Percentiles rank a stretch among this genome's conserved stretches.
Evolutionary conservation across 2,329 filamentous ascomycete genomes (phyloP).

Genomic region (Hirsutella thompsonii): DNA sequence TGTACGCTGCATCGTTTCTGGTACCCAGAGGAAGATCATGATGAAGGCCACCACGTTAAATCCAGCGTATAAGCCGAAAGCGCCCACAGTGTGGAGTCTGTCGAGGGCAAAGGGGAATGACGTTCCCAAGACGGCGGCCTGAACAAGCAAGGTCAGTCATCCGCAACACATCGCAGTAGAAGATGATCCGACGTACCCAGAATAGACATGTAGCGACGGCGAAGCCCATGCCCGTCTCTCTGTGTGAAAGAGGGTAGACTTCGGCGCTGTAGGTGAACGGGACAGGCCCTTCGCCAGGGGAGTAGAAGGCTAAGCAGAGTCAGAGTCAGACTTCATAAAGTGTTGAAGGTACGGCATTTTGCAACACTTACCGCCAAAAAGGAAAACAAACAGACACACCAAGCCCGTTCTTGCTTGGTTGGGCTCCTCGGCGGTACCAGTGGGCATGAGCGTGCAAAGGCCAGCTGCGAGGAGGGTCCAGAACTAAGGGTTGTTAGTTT

Average conservation of each 20-base stretch:
- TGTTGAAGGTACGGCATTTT: too few relatives aligned
- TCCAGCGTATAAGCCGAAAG: constrained; percentile 38
- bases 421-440: constrained; percentile 14
- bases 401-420: constrained; percentile 31
- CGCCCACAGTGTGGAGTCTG: constrained; percentile 19
- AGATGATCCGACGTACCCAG: constrained; percentile 17
- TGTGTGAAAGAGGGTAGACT: constrained; percentile 50
- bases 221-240: constrained; percentile 52
- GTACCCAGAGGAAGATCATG: constrained; percentile 35
- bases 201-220: constrained; percentile 48
- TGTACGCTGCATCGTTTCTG: constrained; percentile 41
- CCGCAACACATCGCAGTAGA: neutral
- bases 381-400: constrained; percentile 49
- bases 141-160: neutral
- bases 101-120: constrained; percentile 37
- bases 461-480: constrained; percentile 39
- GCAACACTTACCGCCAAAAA: constrained; percentile 43
- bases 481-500: constrained; percentile 7
- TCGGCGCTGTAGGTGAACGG: constrained; percentile 51
- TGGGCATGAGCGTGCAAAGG: constrained; percentile 22
- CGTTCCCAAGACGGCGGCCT: constrained; percentile 32
- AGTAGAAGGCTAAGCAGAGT: constrained; percentile 41
- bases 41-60: constrained; percentile 40
- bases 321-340: neutral
- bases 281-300: constrained; percentile 49